Evolutionary conservation across 306 rosid species (phyloP), one percentile per base, ranked within the genome.

Genomic region (Vigna radiata): DNA sequence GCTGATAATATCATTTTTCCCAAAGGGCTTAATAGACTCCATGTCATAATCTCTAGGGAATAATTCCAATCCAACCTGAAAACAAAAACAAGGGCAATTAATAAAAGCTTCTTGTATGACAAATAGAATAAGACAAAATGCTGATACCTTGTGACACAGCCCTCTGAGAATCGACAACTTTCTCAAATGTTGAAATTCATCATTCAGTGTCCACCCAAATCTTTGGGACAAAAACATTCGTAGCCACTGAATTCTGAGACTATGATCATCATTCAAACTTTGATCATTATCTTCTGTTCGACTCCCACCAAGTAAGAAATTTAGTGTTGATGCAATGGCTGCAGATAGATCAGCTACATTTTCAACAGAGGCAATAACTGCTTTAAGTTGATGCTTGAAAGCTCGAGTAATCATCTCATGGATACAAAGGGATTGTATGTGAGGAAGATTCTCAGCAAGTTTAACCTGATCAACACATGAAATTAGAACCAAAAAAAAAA

Each of bases 361-460:
- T 56, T 84, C 81, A 43, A 83, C 90, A 73, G 92, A 86, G 52
- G 97, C 88, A 50, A 95, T 84, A 15, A 92, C 92, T 29, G 88
- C 90, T 85, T 88, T 87, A 80, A 95, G 85, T 52, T 88, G 85
- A 78, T 92, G 97, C 93, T 92, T 95, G 86, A 89, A 92, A 61
- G 98, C 97, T 74, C 98, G 93, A 67, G 91, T 89, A 54, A 92
- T 88, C 98, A 92, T 95, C 91, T 95, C 98, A 63, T 95, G 98
- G 78, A 95, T 87, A 85, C 97, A 92, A 77, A 95, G 97, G 15
- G 97, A 93, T 77, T 89, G 97, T 79, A 95, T 95, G 76, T 95
- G 98, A 76, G 98, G 97, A 84, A 95, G 97, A 85, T 86, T 86
- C 82, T 88, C 88, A 0, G 98, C 90, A 65, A 92, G 96, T 81